phyloP scores from a whole-genome alignment of 148 eudicot species.

The Agrostemma githago region DNA sequence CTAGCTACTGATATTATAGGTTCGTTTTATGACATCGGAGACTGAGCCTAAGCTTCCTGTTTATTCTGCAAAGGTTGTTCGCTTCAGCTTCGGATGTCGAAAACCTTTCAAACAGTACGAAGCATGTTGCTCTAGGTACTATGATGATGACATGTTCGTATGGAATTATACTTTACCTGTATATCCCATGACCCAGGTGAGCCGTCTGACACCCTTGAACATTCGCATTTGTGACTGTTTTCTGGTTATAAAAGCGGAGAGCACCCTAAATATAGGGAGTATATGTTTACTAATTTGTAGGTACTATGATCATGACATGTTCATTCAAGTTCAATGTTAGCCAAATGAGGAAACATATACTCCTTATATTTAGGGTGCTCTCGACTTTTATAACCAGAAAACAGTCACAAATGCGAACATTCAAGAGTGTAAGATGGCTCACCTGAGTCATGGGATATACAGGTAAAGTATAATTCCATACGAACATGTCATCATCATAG shows the following conservation, averaged over 20 bases:
- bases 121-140: constrained; percentile 19
- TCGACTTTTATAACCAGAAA: not conserved
- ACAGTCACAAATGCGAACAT: not conserved
- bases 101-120: constrained; percentile 22
- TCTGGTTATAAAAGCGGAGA: not conserved
- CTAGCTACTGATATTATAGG: not conserved
- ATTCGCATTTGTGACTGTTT: not conserved
- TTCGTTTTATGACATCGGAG: constrained; percentile 30
- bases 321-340: too few relatives aligned
- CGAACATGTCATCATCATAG: constrained; percentile 55
- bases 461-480: constrained; percentile 73
- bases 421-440: not conserved
- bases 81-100: constrained; percentile 57
- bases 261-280: too few relatives aligned
- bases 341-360: too few relatives aligned
- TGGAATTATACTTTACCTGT: constrained; percentile 76
- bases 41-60: constrained; percentile 46
- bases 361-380: too few relatives aligned
- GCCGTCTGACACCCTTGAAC: not conserved
- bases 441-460: constrained; percentile 67
- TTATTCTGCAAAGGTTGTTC: constrained; percentile 62
- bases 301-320: too few relatives aligned
- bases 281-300: too few relatives aligned
- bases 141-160: constrained; percentile 55
- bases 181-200: constrained; percentile 64